Evolutionary conservation across 148 eudicot species (phyloP).

Genomic region (Linanthus parryae): DNA sequence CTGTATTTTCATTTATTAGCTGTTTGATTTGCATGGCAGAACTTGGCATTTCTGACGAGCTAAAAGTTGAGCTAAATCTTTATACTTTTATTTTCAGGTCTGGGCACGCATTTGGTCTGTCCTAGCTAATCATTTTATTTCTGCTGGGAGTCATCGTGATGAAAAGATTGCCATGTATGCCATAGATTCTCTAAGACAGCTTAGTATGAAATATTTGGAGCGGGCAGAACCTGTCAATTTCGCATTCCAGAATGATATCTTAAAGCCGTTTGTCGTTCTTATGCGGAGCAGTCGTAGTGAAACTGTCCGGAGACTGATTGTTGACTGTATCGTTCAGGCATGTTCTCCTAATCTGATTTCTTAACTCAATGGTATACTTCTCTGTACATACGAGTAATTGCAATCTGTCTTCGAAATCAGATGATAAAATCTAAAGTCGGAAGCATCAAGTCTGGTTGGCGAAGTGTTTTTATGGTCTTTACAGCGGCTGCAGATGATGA

Average conservation of each 20-base stretch:
- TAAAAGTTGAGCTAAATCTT: too few species aligned
- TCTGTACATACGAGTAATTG: conserved; percentile 2
- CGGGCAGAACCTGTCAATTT: conserved; percentile 91
- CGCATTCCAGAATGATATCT: conserved; percentile 94
- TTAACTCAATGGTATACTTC: background rate
- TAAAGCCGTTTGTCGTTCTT: conserved; percentile 95
- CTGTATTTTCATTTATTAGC: too few species aligned
- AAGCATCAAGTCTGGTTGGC: conserved; percentile 98
- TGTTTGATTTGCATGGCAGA: too few species aligned
- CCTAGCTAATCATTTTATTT: conserved; percentile 86
- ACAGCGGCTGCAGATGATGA: conserved; percentile 99
- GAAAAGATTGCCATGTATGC: conserved; percentile 99
- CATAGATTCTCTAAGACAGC: conserved; percentile 93
- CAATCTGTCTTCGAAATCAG: conserved; percentile 27
- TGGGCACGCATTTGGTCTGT: conserved; percentile 99
- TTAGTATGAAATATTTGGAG: conserved; percentile 94
- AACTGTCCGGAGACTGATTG: conserved; percentile 78
- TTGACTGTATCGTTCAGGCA: conserved; percentile 99
- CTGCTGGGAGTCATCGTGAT: conserved; percentile 97
- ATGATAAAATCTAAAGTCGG: conserved; percentile 98
- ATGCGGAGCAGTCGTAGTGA: conserved; percentile 92
- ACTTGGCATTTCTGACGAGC: too few species aligned
- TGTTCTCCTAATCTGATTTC: conserved; percentile 13
- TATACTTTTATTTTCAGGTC: conserved; percentile 52
- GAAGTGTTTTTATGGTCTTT: conserved; percentile 98